Evolutionary conservation across 2,329 filamentous ascomycete species (phyloP).

Genomic region (Colletotrichum cuscutae): DNA sequence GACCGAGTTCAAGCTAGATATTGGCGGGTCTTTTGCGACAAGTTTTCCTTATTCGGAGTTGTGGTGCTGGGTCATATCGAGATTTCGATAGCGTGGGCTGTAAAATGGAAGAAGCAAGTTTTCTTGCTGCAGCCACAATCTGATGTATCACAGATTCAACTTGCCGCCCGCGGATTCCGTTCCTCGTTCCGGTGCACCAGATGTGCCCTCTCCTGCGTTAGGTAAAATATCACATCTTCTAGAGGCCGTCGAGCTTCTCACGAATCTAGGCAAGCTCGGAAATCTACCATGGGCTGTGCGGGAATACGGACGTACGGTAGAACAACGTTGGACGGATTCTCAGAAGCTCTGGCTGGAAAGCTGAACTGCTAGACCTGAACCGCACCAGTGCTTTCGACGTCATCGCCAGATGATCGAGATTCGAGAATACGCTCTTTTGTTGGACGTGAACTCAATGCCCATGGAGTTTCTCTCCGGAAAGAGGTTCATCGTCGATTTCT

Average conservation of each 20-base stretch:
- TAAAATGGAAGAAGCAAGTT: not conserved
- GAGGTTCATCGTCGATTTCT: not conserved
- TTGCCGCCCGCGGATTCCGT: not conserved
- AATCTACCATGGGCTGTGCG: not conserved
- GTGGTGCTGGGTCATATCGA: not conserved
- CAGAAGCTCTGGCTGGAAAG: not conserved
- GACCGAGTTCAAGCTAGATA: not conserved
- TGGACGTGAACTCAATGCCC: not conserved
- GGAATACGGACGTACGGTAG: conserved; percentile 18
- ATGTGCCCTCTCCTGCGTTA: not conserved
- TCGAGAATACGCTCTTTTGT: not conserved
- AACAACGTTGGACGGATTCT: not conserved
- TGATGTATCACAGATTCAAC: conserved; percentile 7
- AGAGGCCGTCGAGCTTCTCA: not conserved
- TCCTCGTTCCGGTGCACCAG: not conserved
- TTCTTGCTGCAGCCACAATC: conserved; percentile 18
- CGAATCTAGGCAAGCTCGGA: not conserved
- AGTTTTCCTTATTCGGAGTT: not conserved
- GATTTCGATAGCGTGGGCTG: not conserved
- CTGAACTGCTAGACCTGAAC: not conserved
- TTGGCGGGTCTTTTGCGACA: not conserved
- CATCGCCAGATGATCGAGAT: not conserved
- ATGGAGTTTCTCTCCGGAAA: not conserved
- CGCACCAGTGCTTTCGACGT: not conserved
- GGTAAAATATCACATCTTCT: not conserved